Percentiles rank a stretch among this genome's conserved stretches.
Conservation (phyloP, 192 early-diverging fungal genomes). For the Phycomyces blakesleeanus region DNA sequence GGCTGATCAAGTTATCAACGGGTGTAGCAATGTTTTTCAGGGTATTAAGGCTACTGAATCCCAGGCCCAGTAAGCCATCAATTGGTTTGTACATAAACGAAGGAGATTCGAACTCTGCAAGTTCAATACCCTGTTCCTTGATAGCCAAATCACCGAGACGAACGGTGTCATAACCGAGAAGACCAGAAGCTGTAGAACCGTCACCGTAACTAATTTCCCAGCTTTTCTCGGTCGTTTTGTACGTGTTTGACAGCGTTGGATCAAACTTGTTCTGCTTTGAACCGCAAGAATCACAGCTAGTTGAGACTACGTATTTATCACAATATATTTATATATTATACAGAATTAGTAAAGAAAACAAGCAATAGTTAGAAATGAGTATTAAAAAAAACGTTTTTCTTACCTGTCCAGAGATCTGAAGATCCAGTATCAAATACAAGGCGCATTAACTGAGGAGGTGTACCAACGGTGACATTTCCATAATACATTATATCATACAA, state of each 20-base stretch:
- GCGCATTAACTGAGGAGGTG: conserved; percentile 13
- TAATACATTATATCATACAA: conserved; percentile 31
- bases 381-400: background rate
- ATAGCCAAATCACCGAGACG: conserved; percentile 27
- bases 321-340: background rate
- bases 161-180: conserved; percentile 22
- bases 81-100: conserved; percentile 13
- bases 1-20: conserved; percentile 48
- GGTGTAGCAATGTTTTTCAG: conserved; percentile 33
- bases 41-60: conserved; percentile 24
- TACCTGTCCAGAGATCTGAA: no score
- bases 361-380: no score
- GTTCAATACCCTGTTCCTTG: conserved; percentile 30
- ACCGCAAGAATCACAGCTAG: conserved; percentile 24
- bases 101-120: conserved; percentile 23
- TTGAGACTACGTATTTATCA: conserved; percentile 23
- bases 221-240: conserved; percentile 48
- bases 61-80: conserved; percentile 33
- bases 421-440: conserved; percentile 12
- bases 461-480: conserved; percentile 4
- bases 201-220: conserved; percentile 57
- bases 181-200: conserved; percentile 22
- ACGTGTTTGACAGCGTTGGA: conserved; percentile 48
- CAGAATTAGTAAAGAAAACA: no score
- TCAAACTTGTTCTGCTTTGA: conserved; percentile 45